Base-by-base conservation (phyloP, 148 eudicot genomes). In the Camellia sinensis region DNA sequence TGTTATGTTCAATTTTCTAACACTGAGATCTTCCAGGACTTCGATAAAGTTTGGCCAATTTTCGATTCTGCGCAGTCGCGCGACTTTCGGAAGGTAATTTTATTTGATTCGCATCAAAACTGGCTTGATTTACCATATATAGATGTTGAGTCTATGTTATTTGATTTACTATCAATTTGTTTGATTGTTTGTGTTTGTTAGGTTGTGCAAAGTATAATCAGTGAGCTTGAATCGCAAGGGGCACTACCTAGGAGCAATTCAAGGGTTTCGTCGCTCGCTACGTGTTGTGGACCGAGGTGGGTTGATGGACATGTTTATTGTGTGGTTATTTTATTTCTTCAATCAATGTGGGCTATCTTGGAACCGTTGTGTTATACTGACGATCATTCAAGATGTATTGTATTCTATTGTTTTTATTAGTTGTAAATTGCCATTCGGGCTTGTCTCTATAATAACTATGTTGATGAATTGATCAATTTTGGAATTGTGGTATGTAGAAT, bases 11-110 rank as follows among this genome's bases (percentile, higher is more conserved):
- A 11, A 22, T 56, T 71, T 2, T 10, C 76, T 83, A 41, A 81
- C 37, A 64, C 19, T 63, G 83, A 67, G 89, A 85, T 86, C 80
- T 80, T 52, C 5, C 86, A 95, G 99, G 98, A 96, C 80, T 96
- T 96, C 53, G 99, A 96, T 81, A 93, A 91, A 82, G 99, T 96
- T 53, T 93, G 99, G 99, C 99, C 99, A 73, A 96, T 96, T 87
- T 96, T 96, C 53, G 98, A 93, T 89, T 91, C 99, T 1, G 94
- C 99, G 3, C 99, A 96, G 86, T 96, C 99, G 54, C 91, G 99
- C 5, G 99, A 96, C 85, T 96, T 96, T 69, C 89, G 99, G 17
- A 96, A 96, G 99, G 98, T 96, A 62, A 70, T 70, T 77, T 78
- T 45, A 13, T 75, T 57, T 43, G 5, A 14, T 44, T 64, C 54